Evolutionary conservation across 352 stramenopile species (phyloP), one percentile per base, ranked within the genome.

Genomic region (Globisporangium nunn): DNA sequence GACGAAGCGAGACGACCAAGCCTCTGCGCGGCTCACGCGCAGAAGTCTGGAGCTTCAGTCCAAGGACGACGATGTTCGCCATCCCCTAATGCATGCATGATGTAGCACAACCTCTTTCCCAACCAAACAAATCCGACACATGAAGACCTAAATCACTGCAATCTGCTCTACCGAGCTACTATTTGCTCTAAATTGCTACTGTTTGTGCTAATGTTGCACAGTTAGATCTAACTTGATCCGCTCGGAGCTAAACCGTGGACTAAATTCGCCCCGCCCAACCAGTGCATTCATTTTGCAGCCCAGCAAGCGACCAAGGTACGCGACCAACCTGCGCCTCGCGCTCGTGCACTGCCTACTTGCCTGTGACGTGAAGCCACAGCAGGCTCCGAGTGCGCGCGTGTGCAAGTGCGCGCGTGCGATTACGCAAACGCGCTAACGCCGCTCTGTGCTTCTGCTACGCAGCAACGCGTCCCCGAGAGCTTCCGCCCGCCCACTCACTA

Each of bases 251-350:
- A 35, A 30, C 14, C 1, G 8, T 15, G 14, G 35, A 4, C 10
- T 40, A 40, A 40, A 40, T 43, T 12, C 11, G 10, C 11, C 0
- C 17, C 28, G 37, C 40, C 18, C 41, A 43, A 56, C 56, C 56
- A 62, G 28, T 62, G 56, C 56, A 61, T 61, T 61, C 56, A 61
- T 61, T 61, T 61, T 28, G 2, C 30, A 39, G 40, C 50, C 30
- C 29, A 30, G 51, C 50, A 62, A 62, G 55, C 56, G 56, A 40
- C 8, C 14, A 23, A 56, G 29, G 48, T 31, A 35, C 18, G 50
- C 50, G 50, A 45, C 23, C 23, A 23, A 23, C 18, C 37, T 43
- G 37, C 37, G 10, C 37, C 35, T 1, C 35, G 33, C 33, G 33
- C 33, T 5, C 33, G 33, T 11, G 33, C 10, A 11, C 35, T 50